Evolutionary conservation across 2,329 filamentous ascomycete genomes (phyloP).

Genomic region (Penicillium digitatum): DNA sequence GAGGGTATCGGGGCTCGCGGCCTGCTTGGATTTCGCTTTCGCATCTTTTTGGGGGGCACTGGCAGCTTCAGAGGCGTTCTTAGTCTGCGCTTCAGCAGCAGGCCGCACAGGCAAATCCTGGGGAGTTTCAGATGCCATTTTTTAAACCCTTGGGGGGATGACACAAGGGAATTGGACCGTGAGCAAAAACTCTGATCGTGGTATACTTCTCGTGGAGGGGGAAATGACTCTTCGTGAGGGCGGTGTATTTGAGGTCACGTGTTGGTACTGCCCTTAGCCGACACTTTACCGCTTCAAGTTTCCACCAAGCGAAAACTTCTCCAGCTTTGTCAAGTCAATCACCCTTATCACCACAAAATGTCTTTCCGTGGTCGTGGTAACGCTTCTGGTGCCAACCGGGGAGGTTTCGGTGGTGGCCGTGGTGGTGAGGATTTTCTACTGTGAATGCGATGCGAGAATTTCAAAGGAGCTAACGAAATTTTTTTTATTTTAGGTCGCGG

Average conservation of each 20-base stretch:
- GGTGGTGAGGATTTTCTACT: slow-evolving; percentile 36
- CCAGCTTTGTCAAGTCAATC: slow-evolving; percentile 27
- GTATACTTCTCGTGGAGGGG: slow-evolving; percentile 16
- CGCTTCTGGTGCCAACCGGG: slow-evolving; percentile 52
- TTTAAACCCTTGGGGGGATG: slow-evolving; percentile 13
- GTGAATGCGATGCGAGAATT: slow-evolving; percentile 1
- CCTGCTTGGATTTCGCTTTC: slow-evolving; percentile 23
- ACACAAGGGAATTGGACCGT: slow-evolving; percentile 23
- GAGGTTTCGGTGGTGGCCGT: slow-evolving; percentile 41
- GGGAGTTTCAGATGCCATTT: slow-evolving; percentile 35
- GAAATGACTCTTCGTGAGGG: slow-evolving; percentile 25
- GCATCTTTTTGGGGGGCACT: slow-evolving; percentile 35
- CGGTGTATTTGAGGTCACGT: slow-evolving; percentile 35
- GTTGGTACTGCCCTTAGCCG: slow-evolving; percentile 35
- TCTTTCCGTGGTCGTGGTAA: slow-evolving; percentile 59
- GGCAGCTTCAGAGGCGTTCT: slow-evolving; percentile 20
- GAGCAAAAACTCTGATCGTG: slow-evolving; percentile 12
- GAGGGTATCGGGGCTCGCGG: slow-evolving; percentile 39
- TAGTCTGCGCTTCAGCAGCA: slow-evolving; percentile 28
- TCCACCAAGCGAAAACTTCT: slow-evolving; percentile 43
- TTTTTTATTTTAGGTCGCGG: slow-evolving; percentile 52
- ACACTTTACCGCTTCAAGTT: slow-evolving; percentile 45
- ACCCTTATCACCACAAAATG: slow-evolving; percentile 47
- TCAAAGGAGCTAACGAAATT: slow-evolving; percentile 33
- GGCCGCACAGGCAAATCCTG: slow-evolving; percentile 38